phyloP scores from a whole-genome alignment of 225 moss, liverwort and hornwort genomes.

The Straminergon stramineum region DNA sequence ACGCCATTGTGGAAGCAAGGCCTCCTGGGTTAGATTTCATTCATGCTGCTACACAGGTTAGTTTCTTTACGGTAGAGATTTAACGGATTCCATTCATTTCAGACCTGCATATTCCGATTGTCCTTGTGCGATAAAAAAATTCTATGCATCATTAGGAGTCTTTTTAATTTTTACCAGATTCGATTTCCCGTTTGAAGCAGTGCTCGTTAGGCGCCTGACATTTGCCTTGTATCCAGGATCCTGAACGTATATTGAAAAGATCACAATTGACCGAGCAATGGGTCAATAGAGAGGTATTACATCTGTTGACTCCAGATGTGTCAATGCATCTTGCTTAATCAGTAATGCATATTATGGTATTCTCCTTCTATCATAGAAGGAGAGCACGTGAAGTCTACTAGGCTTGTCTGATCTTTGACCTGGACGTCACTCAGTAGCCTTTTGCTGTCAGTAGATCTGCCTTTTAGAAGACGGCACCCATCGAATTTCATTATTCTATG shows the following conservation, averaged over 20 bases:
- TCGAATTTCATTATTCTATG: neutral
- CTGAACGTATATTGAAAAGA: conserved; percentile 83
- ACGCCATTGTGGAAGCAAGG: conserved; percentile 74
- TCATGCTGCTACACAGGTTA: conserved; percentile 88
- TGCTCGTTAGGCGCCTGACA: neutral
- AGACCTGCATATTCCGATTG: neutral
- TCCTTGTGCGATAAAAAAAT: neutral
- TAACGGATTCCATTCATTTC: neutral
- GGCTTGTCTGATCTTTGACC: neutral
- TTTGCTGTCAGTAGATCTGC: neutral
- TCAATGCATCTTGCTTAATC: neutral
- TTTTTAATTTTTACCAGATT: neutral
- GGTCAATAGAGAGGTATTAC: conserved; percentile 79
- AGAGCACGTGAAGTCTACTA: neutral
- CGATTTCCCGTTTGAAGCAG: neutral
- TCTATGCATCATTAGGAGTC: neutral
- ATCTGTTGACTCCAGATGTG: neutral
- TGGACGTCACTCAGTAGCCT: neutral
- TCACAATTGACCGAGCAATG: conserved; percentile 84
- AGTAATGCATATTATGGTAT: neutral
- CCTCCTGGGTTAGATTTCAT: conserved; percentile 79
- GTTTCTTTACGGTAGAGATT: neutral
- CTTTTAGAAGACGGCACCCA: neutral
- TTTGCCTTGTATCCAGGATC: conserved; percentile 51
- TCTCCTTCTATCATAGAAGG: neutral